These are phyloP conservation scores for Syzygium oleosum DNA, from an alignment of 345 rosid genomes.

Conservation along the genomic window DNA sequence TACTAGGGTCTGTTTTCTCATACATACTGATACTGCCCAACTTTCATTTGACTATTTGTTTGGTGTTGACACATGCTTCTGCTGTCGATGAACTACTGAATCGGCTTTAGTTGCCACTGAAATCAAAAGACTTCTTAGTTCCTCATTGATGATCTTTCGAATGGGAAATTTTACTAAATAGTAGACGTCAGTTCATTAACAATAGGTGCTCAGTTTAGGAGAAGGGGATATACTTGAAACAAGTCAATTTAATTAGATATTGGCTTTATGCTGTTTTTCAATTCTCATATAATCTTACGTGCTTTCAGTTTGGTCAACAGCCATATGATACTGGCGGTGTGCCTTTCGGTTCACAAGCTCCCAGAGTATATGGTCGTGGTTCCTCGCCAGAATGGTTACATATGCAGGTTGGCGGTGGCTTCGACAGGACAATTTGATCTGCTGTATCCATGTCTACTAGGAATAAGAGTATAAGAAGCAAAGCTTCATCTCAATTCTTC, in stretches of 20 bases:
- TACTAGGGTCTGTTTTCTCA: neutral
- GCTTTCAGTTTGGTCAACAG: slow-evolving; percentile 63
- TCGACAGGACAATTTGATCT: slow-evolving; percentile 43
- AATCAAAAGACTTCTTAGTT: neutral
- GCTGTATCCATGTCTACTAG: neutral
- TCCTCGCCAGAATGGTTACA: slow-evolving; percentile 90
- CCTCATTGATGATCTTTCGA: neutral
- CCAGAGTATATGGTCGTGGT: slow-evolving; percentile 50
- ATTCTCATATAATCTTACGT: neutral
- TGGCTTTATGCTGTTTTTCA: neutral
- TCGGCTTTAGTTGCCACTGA: neutral
- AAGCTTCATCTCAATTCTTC: slow-evolving; percentile 2
- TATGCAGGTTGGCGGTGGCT: slow-evolving; percentile 73
- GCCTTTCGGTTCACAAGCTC: slow-evolving; percentile 54
- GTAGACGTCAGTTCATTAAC: neutral
- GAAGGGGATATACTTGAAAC: neutral
- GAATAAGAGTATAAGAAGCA: slow-evolving; percentile 23
- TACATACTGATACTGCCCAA: neutral
- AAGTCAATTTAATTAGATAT: neutral
- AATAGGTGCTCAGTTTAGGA: neutral
- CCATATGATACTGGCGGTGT: slow-evolving; percentile 41
- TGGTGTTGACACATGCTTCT: neutral
- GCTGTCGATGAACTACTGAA: neutral
- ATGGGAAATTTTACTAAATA: neutral
- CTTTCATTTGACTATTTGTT: neutral